Base-by-base conservation (phyloP, 2,329 filamentous ascomycete species). In the Penicillium olsonii region DNA sequence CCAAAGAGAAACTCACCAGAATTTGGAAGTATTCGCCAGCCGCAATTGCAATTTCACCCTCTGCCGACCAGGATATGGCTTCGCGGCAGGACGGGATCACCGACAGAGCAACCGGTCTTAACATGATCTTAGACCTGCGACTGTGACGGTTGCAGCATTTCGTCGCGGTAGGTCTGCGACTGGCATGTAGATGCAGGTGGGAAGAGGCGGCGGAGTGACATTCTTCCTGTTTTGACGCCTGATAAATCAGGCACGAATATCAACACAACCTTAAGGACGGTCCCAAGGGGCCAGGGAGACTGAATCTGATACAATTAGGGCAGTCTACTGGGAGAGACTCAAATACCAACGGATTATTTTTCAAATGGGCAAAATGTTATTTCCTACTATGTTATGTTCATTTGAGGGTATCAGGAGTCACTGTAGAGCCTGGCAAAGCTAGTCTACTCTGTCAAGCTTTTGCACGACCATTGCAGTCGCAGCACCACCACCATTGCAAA, bases 401-500 rank as follows among this genome's bases (percentile, higher is more conserved):
- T 52, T 39, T 27, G 17, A 56, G 54, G 48, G 50, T 54, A 54
- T 52, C 51, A 49, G 52, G 31, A 24, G 31, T 41, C 20, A 39
- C 9, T 34, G 17, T 12, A 48, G 5, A 24, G 14, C 18, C 26
- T 27, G 29, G 14, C 9, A 10, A 8, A 40, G 29, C 61, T 66
- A 74, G 43, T 75, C 68, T 17, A 77, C 73, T 15, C 64, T 66
- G 56, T 87, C 86, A 59, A 92, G 80, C 62, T 85, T 85, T 74
- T 97, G 92, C 46, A 99, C 90, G 41, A 97, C 90, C 67, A 97
- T 81, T 0, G 92, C 94, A 9, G 89, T 92, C 1, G 92, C 90
- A 12, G 91, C 92, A 52, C 94, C 94, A 35, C 94, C 94, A 38
- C 94, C 94, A 65, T 99, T 99, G 76, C 94, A 97, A 53, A 99